These are phyloP conservation scores for Zea luxurians DNA, from an alignment of 176 grass and related monocot species.

Conservation along the genomic window DNA sequence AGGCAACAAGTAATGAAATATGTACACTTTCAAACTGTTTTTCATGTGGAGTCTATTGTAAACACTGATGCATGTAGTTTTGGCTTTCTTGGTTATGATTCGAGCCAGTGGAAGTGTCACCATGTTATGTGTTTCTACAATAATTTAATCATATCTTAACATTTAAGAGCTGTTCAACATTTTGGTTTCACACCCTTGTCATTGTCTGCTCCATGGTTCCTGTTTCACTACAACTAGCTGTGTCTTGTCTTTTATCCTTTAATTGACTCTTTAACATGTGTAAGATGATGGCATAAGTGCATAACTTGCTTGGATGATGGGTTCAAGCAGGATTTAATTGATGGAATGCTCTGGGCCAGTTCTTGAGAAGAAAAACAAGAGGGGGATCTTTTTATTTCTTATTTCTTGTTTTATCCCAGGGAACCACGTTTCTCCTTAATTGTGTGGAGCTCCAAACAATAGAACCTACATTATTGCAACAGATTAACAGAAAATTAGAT, in stretches of 20 bases:
- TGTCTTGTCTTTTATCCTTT: background rate
- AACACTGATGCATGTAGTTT: conserved; percentile 13
- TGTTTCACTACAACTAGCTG: background rate
- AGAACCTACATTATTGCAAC: background rate
- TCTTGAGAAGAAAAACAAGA: conserved; percentile 10
- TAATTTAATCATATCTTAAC: conserved; percentile 14
- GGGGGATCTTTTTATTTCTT: background rate
- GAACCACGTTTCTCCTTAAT: background rate
- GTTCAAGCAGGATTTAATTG: background rate
- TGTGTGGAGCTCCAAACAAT: background rate
- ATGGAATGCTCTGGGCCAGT: background rate
- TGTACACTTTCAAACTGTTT: conserved; percentile 6
- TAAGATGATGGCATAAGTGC: conserved; percentile 2
- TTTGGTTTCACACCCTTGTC: conserved; percentile 9
- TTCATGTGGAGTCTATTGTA: conserved; percentile 2
- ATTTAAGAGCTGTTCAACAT: background rate
- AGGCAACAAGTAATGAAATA: conserved; percentile 3
- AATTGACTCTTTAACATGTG: conserved; percentile 16
- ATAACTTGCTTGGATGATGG: conserved; percentile 7
- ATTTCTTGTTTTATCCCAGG: background rate
- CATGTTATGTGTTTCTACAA: conserved; percentile 14
- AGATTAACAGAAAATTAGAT: background rate
- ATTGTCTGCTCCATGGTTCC: conserved; percentile 23
- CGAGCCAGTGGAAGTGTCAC: conserved; percentile 14
- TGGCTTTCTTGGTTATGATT: background rate